phyloP scores from a whole-genome alignment of 805 yeast species.

The Candida vartiovaarae region DNA sequence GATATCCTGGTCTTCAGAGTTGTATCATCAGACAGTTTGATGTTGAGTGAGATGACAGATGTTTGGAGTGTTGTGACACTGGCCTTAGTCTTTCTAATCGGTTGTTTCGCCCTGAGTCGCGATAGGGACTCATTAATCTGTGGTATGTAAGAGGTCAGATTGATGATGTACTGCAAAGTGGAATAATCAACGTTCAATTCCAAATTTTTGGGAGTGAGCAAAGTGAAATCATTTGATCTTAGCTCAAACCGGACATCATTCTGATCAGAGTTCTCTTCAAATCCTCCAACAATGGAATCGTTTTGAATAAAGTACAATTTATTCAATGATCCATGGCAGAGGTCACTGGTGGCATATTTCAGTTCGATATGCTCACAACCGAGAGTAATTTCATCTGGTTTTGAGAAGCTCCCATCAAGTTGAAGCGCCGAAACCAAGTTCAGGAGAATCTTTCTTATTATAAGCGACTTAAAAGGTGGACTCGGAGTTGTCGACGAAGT shows the following conservation, averaged over 20 bases:
- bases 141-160: constrained; percentile 23
- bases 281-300: constrained; percentile 17
- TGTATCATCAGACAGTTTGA: constrained; percentile 4
- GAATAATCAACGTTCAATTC: constrained; percentile 7
- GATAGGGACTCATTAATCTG: constrained; percentile 21
- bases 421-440: constrained; percentile 42
- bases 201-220: constrained; percentile 39
- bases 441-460: constrained; percentile 30
- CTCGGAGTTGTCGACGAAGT: too few species aligned
- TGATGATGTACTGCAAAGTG: constrained; percentile 23
- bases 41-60: constrained; percentile 9
- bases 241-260: constrained; percentile 51
- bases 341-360: constrained; percentile 34
- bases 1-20: constrained; percentile 26
- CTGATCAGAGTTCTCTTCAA: constrained; percentile 26
- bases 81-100: constrained; percentile 1
- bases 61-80: constrained; percentile 15
- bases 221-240: constrained; percentile 29
- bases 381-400: constrained; percentile 26
- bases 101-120: constrained; percentile 7
- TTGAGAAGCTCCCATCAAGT: constrained; percentile 33
- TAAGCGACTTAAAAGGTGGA: constrained; percentile 31
- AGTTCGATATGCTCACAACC: constrained; percentile 28
- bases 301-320: constrained; percentile 21
- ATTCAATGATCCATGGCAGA: constrained; percentile 44